Percentiles rank a stretch among this genome's conserved stretches.
Evolutionary conservation across 2,329 filamentous ascomycete species (phyloP).

Genomic region (Chaetoscypha palmicola): DNA sequence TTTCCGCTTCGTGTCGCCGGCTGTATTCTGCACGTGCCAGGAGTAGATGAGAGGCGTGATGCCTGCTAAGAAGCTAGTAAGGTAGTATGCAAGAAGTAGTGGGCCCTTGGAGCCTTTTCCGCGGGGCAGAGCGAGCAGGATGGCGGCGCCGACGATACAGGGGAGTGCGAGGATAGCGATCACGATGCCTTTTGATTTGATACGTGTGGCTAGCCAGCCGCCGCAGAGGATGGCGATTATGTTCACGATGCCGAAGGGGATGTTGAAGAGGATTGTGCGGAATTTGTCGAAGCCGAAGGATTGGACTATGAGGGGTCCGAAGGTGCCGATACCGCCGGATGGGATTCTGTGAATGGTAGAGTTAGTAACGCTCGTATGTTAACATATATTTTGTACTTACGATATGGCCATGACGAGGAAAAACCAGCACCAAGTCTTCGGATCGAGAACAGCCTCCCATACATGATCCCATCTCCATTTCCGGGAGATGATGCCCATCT

Average conservation of each 20-base stretch:
- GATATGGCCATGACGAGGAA: slow-evolving; percentile 20
- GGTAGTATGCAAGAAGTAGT: slow-evolving; percentile 42
- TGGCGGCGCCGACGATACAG: slow-evolving; percentile 45
- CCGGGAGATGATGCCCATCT: slow-evolving; percentile 45
- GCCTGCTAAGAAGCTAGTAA: slow-evolving; percentile 51
- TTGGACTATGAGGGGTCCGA: slow-evolving; percentile 34
- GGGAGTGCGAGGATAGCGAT: slow-evolving; percentile 47
- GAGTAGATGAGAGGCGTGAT: slow-evolving; percentile 54
- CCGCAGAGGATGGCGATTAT: slow-evolving; percentile 52
- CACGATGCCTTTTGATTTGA: slow-evolving; percentile 49
- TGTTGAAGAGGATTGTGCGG: slow-evolving; percentile 37
- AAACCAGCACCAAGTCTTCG: slow-evolving; percentile 33
- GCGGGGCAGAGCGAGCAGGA: slow-evolving; percentile 43
- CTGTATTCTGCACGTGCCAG: slow-evolving; percentile 57
- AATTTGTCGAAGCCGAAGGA: slow-evolving; percentile 37
- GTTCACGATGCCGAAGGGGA: slow-evolving; percentile 36
- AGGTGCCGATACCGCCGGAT: slow-evolving; percentile 11
- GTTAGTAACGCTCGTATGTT: no score
- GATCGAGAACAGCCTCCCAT: slow-evolving; percentile 26
- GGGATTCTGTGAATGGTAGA: slow-evolving; percentile 13
- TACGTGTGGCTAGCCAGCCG: slow-evolving; percentile 46
- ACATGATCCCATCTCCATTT: slow-evolving; percentile 46
- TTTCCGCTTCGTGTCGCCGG: slow-evolving; percentile 64
- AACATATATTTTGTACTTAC: slow-evolving; percentile 12
- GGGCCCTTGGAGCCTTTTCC: slow-evolving; percentile 42